Conservation (phyloP, 1,284 basidiomycete species). For the Pascua guehoae region DNA sequence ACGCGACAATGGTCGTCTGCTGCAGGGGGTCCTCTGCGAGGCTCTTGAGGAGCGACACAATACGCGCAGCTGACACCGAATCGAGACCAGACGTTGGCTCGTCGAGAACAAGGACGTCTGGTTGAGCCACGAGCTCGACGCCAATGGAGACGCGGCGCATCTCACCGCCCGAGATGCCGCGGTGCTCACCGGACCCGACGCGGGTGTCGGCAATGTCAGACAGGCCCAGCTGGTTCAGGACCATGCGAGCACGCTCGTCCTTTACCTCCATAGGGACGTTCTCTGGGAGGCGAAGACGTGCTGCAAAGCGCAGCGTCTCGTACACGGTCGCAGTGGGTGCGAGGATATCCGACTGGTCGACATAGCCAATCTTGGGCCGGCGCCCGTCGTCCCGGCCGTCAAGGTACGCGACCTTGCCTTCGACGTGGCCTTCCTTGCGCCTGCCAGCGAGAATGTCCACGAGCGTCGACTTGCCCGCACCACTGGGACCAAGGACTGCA, state of each 20-base stretch:
- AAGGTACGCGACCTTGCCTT: constrained; percentile 55
- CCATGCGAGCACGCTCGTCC: constrained; percentile 60
- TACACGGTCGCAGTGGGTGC: constrained; percentile 73
- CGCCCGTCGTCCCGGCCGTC: constrained; percentile 12
- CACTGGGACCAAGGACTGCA: constrained; percentile 81
- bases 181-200: constrained; percentile 64
- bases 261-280: constrained; percentile 65
- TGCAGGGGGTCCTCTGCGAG: constrained; percentile 66
- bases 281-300: constrained; percentile 76
- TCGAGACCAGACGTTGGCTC: constrained; percentile 71
- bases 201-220: constrained; percentile 64
- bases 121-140: constrained; percentile 61
- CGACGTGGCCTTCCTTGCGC: constrained; percentile 57
- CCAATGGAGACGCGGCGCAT: constrained; percentile 68
- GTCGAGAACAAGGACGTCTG: constrained; percentile 61
- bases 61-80: constrained; percentile 76
- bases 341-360: constrained; percentile 76
- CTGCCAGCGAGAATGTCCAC: constrained; percentile 82
- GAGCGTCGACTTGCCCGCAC: constrained; percentile 78
- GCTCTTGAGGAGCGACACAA: constrained; percentile 67
- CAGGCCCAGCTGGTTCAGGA: constrained; percentile 74
- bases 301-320: constrained; percentile 79
- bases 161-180: constrained; percentile 68
- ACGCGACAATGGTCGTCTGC: constrained; percentile 75
- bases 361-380: constrained; percentile 62